Evolutionary conservation across 2,329 filamentous ascomycete species (phyloP), one percentile per base, ranked within the genome.

Genomic region (Gaeumannomyces sp.): DNA sequence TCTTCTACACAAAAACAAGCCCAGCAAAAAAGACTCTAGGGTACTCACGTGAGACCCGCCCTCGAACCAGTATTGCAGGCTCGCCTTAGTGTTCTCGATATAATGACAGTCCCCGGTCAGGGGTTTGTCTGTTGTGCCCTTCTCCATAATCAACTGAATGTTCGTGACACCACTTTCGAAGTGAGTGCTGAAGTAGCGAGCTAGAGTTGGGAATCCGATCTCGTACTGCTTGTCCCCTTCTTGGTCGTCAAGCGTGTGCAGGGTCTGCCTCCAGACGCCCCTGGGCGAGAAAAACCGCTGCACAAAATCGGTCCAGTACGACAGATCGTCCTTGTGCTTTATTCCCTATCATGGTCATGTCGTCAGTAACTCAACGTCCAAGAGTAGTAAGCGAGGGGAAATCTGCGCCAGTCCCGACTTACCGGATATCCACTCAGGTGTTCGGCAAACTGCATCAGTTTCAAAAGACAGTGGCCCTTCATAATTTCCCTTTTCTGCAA

Each of bases 121-220:
- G 13, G 81, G 77, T 62, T 80, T 81, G 68, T 89, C 86, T 0
- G 76, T 76, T 1, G 79, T 81, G 2, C 81, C 81, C 71, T 86
- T 88, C 70, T 96, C 93, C 71, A 96, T 84, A 28, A 93, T 86
- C 73, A 98, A 84, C 74, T 97, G 92, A 70, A 98, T 91, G 64
- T 88, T 91, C 70, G 86, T 89, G 64, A 97, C 88, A 8, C 93
- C 93, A 67, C 92, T 94, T 65, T 89, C 89, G 73, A 95, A 97
- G 71, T 96, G 90, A 0, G 92, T 93, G 71, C 90, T 87, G 74
- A 97, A 97, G 76, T 95, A 98, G 71, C 94, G 88, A 45, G 94
- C 87, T 60, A 99, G 81, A 0, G 91, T 91, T 4, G 93, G 86
- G 66, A 86, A 91, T 3, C 89, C 85, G 61, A 98, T 92, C 74